Conservation (phyloP, 176 grass and related monocot species). For the Oryza longistaminata region DNA sequence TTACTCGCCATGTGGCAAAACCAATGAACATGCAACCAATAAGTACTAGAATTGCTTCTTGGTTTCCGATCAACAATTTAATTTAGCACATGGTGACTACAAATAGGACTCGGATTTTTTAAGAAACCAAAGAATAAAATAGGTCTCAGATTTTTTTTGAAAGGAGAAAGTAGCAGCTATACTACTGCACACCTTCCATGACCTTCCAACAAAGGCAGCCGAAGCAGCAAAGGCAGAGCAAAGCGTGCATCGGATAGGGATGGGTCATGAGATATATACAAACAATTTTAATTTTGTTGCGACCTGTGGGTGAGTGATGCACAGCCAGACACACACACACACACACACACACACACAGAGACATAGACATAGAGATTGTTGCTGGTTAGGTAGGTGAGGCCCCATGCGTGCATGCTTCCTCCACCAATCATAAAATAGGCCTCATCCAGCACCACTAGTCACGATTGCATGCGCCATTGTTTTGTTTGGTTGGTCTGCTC, state of each 20-base stretch:
- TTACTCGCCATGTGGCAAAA: too few relatives aligned
- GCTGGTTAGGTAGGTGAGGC: slow-evolving; percentile 24
- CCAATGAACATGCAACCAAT: too few relatives aligned
- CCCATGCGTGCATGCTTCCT: slow-evolving; percentile 30
- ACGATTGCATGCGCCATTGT: not conserved
- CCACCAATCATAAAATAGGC: slow-evolving; percentile 67
- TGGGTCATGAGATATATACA: slow-evolving; percentile 33
- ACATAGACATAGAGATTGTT: not conserved
- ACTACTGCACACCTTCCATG: slow-evolving; percentile 4
- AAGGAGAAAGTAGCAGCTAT: too few relatives aligned
- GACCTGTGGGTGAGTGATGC: slow-evolving; percentile 31
- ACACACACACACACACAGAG: too few relatives aligned
- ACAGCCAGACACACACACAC: not conserved
- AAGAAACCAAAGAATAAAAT: too few relatives aligned
- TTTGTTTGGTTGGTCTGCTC: too few relatives aligned
- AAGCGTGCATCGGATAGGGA: slow-evolving; percentile 13
- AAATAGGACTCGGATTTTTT: too few relatives aligned
- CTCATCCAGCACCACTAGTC: slow-evolving; percentile 39
- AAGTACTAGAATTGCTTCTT: too few relatives aligned
- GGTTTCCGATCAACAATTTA: too few relatives aligned
- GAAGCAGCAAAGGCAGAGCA: slow-evolving; percentile 24
- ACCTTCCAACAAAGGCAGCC: slow-evolving; percentile 1
- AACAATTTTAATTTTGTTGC: slow-evolving; percentile 30
- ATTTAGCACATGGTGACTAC: too few relatives aligned
- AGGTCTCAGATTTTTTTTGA: too few relatives aligned